phyloP scores from a whole-genome alignment of 805 yeast species.

The Nakazawaea pomicola region DNA sequence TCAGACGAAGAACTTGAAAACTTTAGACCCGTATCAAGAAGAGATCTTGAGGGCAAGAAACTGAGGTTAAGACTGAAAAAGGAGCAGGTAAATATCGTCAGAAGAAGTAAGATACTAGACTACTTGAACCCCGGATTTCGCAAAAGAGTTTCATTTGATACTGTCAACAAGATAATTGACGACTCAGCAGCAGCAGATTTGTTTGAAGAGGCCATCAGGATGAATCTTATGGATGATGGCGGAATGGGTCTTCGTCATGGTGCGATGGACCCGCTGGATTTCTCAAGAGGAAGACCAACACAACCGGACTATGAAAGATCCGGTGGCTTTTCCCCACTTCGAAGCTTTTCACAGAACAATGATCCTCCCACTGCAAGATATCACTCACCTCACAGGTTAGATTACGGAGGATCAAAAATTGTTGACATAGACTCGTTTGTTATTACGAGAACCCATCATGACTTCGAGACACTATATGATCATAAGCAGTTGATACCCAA shows the following conservation, averaged over 20 bases:
- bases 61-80: slow-evolving; percentile 1
- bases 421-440: slow-evolving; percentile 37
- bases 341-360: neutral
- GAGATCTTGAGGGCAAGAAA: slow-evolving; percentile 3
- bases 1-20: neutral
- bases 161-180: slow-evolving; percentile 8
- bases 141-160: slow-evolving; percentile 11
- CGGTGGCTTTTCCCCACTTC: neutral
- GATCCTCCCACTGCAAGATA: neutral
- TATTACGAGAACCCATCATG: slow-evolving; percentile 39
- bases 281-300: slow-evolving; percentile 1
- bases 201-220: neutral
- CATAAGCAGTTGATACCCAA: slow-evolving; percentile 26
- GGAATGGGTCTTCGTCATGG: slow-evolving; percentile 11
- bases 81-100: neutral
- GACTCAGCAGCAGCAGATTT: neutral
- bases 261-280: slow-evolving; percentile 6
- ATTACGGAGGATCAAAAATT: slow-evolving; percentile 31
- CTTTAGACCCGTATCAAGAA: neutral
- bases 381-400: slow-evolving; percentile 6
- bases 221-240: slow-evolving; percentile 10
- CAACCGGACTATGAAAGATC: neutral
- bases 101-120: slow-evolving; percentile 4
- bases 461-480: slow-evolving; percentile 42
- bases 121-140: slow-evolving; percentile 6